phyloP scores from a whole-genome alignment of 2,329 filamentous ascomycete species.

The Aureobasidium musti region DNA sequence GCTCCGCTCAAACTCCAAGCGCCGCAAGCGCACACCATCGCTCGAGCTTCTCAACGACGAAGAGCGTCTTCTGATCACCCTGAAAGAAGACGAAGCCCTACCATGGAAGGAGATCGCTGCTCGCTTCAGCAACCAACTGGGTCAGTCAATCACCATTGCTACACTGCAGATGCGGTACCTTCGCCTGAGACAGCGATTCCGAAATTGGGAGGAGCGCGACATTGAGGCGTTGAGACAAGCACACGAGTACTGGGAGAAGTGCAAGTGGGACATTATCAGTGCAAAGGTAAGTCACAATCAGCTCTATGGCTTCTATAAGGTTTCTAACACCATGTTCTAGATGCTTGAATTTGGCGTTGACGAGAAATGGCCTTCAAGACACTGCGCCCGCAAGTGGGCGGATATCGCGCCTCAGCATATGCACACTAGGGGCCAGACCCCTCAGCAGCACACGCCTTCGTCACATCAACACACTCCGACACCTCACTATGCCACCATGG shows the following conservation, averaged over 20 bases:
- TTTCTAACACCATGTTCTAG: constrained; percentile 38
- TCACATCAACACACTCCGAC: constrained; percentile 21
- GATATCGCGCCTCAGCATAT: constrained; percentile 44
- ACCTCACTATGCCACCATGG: constrained; percentile 6
- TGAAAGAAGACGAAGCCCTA: constrained; percentile 56
- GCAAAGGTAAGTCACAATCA: constrained; percentile 47
- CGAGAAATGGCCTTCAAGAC: constrained; percentile 55
- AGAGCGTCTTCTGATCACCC: constrained; percentile 52
- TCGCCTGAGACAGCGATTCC: constrained; percentile 53
- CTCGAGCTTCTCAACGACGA: constrained; percentile 50
- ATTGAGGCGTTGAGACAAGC: constrained; percentile 53
- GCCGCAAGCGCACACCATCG: constrained; percentile 46
- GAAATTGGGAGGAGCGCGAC: constrained; percentile 56
- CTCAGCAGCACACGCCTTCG: constrained; percentile 32
- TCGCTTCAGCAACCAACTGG: constrained; percentile 52
- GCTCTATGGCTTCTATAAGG: background rate
- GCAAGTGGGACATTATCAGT: constrained; percentile 57
- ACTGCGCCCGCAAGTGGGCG: constrained; percentile 55
- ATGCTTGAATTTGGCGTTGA: constrained; percentile 55
- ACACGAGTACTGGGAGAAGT: constrained; percentile 56
- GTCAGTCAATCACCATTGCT: constrained; percentile 51
- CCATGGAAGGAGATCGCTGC: constrained; percentile 58
- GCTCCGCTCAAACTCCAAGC: constrained; percentile 40
- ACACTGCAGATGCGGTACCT: constrained; percentile 59
- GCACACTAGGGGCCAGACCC: constrained; percentile 18